These are phyloP conservation scores for Kalanchoe fedtschenkoi DNA, from an alignment of 164 flowering plant genomes.

Conservation along the genomic window DNA sequence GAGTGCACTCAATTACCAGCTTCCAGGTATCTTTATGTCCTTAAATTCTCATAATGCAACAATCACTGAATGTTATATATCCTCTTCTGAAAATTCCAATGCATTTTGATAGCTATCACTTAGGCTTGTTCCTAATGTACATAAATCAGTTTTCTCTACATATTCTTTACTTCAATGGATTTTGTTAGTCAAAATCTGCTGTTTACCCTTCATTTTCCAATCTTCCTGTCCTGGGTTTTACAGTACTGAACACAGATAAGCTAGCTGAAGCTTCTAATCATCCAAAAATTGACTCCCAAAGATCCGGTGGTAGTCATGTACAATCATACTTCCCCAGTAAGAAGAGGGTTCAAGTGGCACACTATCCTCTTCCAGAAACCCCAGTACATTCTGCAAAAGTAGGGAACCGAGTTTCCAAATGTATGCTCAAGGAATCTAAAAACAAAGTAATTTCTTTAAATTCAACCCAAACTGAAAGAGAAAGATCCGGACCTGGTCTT, in stretches of 20 bases:
- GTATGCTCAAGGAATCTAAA: constrained; percentile 6
- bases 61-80: background rate
- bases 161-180: too few relatives aligned
- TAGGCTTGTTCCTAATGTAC: background rate
- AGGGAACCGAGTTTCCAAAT: constrained; percentile 9
- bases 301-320: constrained; percentile 14
- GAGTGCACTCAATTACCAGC: constrained; percentile 23
- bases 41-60: background rate
- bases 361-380: constrained; percentile 33
- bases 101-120: background rate
- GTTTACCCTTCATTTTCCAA: background rate
- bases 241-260: background rate
- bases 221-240: background rate
- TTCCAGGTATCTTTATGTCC: constrained; percentile 26
- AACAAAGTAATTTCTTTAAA: constrained; percentile 10
- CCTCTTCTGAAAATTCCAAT: too few relatives aligned
- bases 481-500: constrained; percentile 27
- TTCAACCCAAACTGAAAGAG: constrained; percentile 19
- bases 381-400: constrained; percentile 20
- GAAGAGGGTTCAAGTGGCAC: constrained; percentile 87
- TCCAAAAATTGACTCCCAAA: constrained; percentile 10
- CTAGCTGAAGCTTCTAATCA: constrained; percentile 10
- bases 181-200: too few relatives aligned
- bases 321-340: constrained; percentile 73
- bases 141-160: too few relatives aligned